Evolutionary conservation across 1,284 basidiomycete species (phyloP).

Genomic region (Mycena citricolor): DNA sequence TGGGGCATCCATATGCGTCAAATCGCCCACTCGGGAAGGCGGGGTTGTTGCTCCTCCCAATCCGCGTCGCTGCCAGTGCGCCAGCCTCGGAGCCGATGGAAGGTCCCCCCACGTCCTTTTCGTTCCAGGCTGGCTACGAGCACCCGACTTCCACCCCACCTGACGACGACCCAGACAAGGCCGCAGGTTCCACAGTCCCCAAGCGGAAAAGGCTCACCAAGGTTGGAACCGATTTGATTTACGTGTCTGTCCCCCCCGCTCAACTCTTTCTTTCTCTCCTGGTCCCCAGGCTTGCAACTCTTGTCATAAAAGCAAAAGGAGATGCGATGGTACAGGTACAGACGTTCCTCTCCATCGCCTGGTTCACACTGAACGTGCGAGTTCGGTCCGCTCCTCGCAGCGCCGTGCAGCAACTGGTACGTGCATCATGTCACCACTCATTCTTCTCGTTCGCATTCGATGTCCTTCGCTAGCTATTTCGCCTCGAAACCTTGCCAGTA

Average conservation of each 20-base stretch:
- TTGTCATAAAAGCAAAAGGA: constrained; percentile 79
- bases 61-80: neutral
- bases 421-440: constrained; percentile 25
- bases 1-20: too few species aligned
- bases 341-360: constrained; percentile 31
- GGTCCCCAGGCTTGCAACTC: constrained; percentile 69
- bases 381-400: constrained; percentile 41
- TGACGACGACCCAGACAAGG: constrained; percentile 18
- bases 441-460: constrained; percentile 13
- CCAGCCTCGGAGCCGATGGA: constrained; percentile 17
- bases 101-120: constrained; percentile 14
- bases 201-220: constrained; percentile 72
- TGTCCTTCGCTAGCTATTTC: constrained; percentile 54
- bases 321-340: constrained; percentile 78
- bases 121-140: constrained; percentile 22
- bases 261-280: constrained; percentile 14
- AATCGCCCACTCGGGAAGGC: too few species aligned
- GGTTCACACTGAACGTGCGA: constrained; percentile 18
- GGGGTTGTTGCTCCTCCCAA: constrained; percentile 1
- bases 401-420: constrained; percentile 80
- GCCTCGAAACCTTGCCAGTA: constrained; percentile 79
- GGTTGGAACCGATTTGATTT: too few species aligned
- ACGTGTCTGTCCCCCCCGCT: constrained; percentile 16
- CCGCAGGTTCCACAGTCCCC: constrained; percentile 42
- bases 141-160: constrained; percentile 10